These are phyloP conservation scores for Citrus unshiu DNA, from an alignment of 345 rosid species.

Conservation along the genomic window DNA sequence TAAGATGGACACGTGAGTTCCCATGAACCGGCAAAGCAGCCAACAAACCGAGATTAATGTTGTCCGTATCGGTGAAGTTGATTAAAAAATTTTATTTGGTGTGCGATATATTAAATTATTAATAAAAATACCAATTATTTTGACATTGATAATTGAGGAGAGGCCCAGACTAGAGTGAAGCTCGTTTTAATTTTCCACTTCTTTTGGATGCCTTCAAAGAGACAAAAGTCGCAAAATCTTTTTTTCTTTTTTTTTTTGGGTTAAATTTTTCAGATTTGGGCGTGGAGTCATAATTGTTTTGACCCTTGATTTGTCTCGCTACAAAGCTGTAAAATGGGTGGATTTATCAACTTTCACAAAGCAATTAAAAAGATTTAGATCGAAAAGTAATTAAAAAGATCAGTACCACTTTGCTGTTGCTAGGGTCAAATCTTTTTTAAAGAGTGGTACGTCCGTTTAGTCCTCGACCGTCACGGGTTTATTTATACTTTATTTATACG, in stretches of 20 bases:
- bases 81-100: neutral
- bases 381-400: no score
- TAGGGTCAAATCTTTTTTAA: neutral
- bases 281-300: neutral
- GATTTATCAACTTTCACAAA: neutral
- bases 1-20: neutral
- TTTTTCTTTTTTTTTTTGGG: neutral
- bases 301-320: neutral
- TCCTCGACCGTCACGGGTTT: no score
- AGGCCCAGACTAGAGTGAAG: neutral
- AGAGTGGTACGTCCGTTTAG: neutral
- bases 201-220: neutral
- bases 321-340: neutral
- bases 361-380: no score
- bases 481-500: no score
- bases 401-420: neutral
- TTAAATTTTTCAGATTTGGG: neutral
- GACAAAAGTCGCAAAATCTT: neutral
- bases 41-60: neutral
- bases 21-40: constrained; percentile 14
- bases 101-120: neutral
- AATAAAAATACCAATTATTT: no score
- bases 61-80: neutral
- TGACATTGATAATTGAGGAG: neutral
- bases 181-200: neutral